phyloP scores from a whole-genome alignment of 2,329 filamentous ascomycete species.

The Septoria linicola region DNA sequence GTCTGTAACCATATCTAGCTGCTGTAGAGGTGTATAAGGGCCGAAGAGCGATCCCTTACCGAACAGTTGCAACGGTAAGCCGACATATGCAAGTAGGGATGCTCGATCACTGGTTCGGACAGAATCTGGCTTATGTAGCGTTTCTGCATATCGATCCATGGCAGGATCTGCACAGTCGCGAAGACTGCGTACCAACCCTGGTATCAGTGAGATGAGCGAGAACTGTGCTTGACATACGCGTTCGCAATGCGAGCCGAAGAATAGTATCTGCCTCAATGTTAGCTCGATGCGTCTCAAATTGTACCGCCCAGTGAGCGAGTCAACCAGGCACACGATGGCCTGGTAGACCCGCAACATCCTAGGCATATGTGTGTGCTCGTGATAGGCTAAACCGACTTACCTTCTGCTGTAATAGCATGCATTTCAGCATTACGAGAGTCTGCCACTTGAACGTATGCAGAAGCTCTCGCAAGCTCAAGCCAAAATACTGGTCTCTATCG shows the following conservation, averaged over 20 bases:
- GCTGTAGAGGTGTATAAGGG: slow-evolving; percentile 93
- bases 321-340: too few species aligned
- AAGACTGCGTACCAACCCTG: slow-evolving; percentile 84
- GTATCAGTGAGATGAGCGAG: slow-evolving; percentile 90
- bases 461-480: slow-evolving; percentile 66
- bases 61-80: slow-evolving; percentile 89
- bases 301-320: too few species aligned
- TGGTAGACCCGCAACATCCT: too few species aligned
- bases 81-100: slow-evolving; percentile 91
- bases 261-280: slow-evolving; percentile 73
- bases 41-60: slow-evolving; percentile 94
- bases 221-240: slow-evolving; percentile 98
- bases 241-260: slow-evolving; percentile 96
- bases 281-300: neutral
- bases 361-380: too few species aligned
- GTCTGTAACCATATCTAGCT: slow-evolving; percentile 90
- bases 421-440: slow-evolving; percentile 91
- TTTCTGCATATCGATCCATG: slow-evolving; percentile 77
- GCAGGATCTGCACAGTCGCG: slow-evolving; percentile 95
- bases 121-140: slow-evolving; percentile 73
- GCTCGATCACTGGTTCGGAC: slow-evolving; percentile 87
- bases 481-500: slow-evolving; percentile 82
- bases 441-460: slow-evolving; percentile 94
- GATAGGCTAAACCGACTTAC: too few species aligned
- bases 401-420: slow-evolving; percentile 90